Conservation (phyloP, 2,329 filamentous ascomycete genomes). For the Phialophora tarda region DNA sequence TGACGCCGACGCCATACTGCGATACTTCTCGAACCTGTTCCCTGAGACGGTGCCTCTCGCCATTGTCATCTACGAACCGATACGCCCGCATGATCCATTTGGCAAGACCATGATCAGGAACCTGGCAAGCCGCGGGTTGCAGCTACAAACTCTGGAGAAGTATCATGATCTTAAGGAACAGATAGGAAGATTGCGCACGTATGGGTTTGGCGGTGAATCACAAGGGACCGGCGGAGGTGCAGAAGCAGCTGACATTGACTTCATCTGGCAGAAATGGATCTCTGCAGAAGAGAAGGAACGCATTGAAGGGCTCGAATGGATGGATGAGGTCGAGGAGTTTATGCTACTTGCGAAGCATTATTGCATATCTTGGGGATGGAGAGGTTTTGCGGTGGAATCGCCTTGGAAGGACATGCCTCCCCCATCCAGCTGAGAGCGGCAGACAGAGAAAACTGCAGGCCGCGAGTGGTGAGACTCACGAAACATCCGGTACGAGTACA, state of each 20-base stretch:
- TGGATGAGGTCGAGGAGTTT: slow-evolving; percentile 98
- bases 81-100: slow-evolving; percentile 82
- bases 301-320: slow-evolving; percentile 77
- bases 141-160: slow-evolving; percentile 77
- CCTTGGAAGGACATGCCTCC: slow-evolving; percentile 46
- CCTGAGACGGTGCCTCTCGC: slow-evolving; percentile 56
- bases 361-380: slow-evolving; percentile 86
- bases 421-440: slow-evolving; percentile 36
- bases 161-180: slow-evolving; percentile 75
- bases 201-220: slow-evolving; percentile 63
- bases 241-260: slow-evolving; percentile 65
- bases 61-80: slow-evolving; percentile 85
- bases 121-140: slow-evolving; percentile 78
- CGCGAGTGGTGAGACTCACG: background rate
- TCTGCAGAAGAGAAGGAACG: slow-evolving; percentile 72
- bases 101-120: slow-evolving; percentile 92
- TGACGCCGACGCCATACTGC: slow-evolving; percentile 68
- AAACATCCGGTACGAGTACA: background rate
- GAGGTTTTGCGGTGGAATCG: slow-evolving; percentile 50
- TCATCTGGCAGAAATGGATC: slow-evolving; percentile 82
- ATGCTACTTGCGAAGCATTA: slow-evolving; percentile 86
- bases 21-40: slow-evolving; percentile 66
- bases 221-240: slow-evolving; percentile 47
- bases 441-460: background rate
- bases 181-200: slow-evolving; percentile 65